These are phyloP conservation scores for Ambrosia artemisiifolia DNA, from an alignment of 129 eudicot genomes.

Conservation along the genomic window DNA sequence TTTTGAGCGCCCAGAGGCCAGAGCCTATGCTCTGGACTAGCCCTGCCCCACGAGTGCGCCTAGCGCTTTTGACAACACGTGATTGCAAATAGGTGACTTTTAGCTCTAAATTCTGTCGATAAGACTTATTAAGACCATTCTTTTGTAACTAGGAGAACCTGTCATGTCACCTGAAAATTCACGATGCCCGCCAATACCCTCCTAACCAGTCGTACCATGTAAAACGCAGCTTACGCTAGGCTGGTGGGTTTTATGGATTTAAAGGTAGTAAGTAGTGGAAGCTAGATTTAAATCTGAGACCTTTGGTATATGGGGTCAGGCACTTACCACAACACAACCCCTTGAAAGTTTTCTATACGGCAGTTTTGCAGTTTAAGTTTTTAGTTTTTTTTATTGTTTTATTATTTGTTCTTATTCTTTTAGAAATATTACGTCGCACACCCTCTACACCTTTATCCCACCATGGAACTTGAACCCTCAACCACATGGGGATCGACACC, in stretches of 20 bases:
- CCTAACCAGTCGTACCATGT: neutral
- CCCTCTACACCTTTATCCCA: too few relatives aligned
- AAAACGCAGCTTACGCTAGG: neutral
- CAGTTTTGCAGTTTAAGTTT: neutral
- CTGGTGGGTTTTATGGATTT: neutral
- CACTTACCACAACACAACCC: neutral
- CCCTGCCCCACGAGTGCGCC: too few relatives aligned
- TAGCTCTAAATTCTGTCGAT: neutral
- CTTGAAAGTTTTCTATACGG: neutral
- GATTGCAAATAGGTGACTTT: neutral
- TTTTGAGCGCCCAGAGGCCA: too few relatives aligned
- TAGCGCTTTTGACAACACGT: too few relatives aligned
- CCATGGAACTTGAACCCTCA: too few relatives aligned
- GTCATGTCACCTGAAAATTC: neutral
- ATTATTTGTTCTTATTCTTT: too few relatives aligned
- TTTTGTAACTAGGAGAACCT: neutral
- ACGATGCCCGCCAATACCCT: neutral
- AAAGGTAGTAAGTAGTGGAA: neutral
- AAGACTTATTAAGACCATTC: neutral
- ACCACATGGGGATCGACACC: too few relatives aligned
- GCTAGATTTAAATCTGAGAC: neutral
- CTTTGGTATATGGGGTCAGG: neutral
- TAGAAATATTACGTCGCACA: too few relatives aligned
- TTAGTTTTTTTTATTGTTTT: too few relatives aligned
- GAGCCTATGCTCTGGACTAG: too few relatives aligned